Evolutionary conservation across 495 filamentous ascomycete species (phyloP).

Genomic region (Aspergillus diversus): DNA sequence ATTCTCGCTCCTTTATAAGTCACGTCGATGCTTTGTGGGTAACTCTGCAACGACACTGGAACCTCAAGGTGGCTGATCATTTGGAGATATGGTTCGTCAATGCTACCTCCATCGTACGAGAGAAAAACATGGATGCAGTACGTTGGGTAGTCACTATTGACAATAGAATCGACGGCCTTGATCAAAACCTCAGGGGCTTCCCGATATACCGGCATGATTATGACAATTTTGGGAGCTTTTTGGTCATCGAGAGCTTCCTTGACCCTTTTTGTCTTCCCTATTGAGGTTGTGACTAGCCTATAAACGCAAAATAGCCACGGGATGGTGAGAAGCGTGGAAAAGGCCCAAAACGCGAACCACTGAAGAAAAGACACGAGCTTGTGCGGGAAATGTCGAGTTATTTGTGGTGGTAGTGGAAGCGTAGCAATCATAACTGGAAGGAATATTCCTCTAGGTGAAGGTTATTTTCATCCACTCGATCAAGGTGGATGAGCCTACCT

Average conservation of each 20-base stretch:
- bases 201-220: constrained; percentile 98
- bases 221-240: constrained; percentile 91
- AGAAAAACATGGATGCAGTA: constrained; percentile 95
- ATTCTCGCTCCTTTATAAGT: constrained; percentile 80
- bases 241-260: constrained; percentile 83
- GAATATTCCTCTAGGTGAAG: constrained; percentile 69
- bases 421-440: constrained; percentile 95
- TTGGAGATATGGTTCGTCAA: constrained; percentile 87
- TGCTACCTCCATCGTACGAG: constrained; percentile 88
- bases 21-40: constrained; percentile 91
- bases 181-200: constrained; percentile 86
- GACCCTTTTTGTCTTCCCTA: constrained; percentile 80
- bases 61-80: constrained; percentile 89
- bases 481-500: constrained; percentile 57
- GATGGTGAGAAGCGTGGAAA: constrained; percentile 78
- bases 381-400: constrained; percentile 71
- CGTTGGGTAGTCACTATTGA: constrained; percentile 92
- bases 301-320: constrained; percentile 96
- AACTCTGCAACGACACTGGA: constrained; percentile 72
- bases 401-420: constrained; percentile 75
- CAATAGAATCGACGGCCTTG: constrained; percentile 88
- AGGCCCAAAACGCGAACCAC: constrained; percentile 98
- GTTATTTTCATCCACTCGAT: background rate
- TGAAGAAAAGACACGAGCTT: constrained; percentile 72
- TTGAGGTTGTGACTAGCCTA: constrained; percentile 79